Evolutionary conservation across 208 protist genomes (phyloP), one percentile per base, ranked within the genome.

Genomic region (Crithidia sp.): DNA sequence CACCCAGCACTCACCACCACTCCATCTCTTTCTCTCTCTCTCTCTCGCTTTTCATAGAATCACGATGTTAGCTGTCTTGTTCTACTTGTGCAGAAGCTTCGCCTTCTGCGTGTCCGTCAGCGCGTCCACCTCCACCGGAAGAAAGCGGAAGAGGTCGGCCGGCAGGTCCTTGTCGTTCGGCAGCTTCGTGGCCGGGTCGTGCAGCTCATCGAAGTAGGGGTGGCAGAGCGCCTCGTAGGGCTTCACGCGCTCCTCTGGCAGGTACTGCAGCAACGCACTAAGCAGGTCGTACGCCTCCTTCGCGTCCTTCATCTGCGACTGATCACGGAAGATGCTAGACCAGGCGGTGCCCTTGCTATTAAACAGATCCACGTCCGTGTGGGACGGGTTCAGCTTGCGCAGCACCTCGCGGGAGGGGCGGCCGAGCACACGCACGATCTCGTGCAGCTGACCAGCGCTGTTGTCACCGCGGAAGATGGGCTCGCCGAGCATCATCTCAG

Each of bases 381-480:
- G 81, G 13, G 53, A 79, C n/a, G 71, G 83, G 70, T 86, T 93
- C 55, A 96, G 69, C 77, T 90, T 88, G 4, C 82, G 69, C 62
- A 96, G 68, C 63, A 95, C 83, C 59, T 95, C 89, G 47, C 76
- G 65, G 0, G 81, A 81, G 16, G 98, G 98, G 36, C 95, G 98
- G 56, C 99, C 99, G 14, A 99, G 91, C 28, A 99, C 95, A 55
- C 97, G 96, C 5, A 95, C 90, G 76, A 99, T 98, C 71, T 98
- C 98, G 28, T 99, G 92, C 13, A 99, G 88, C 89, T 99, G 99
- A 56, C 99, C 98, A 50, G 97, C 91, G 81, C 99, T 99, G 90
- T 99, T 98, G 65, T 98, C 90, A 17, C 99, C 99, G 62, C 98
- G 97, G 87, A 99, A 99, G 80, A 99, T 99, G 55, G 99, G 99